Percentiles rank a stretch among this genome's conserved stretches.
These are phyloP conservation scores for Penicillium aurantiogriseum DNA, from an alignment of 2,329 filamentous ascomycete genomes.

Conservation along the genomic window DNA sequence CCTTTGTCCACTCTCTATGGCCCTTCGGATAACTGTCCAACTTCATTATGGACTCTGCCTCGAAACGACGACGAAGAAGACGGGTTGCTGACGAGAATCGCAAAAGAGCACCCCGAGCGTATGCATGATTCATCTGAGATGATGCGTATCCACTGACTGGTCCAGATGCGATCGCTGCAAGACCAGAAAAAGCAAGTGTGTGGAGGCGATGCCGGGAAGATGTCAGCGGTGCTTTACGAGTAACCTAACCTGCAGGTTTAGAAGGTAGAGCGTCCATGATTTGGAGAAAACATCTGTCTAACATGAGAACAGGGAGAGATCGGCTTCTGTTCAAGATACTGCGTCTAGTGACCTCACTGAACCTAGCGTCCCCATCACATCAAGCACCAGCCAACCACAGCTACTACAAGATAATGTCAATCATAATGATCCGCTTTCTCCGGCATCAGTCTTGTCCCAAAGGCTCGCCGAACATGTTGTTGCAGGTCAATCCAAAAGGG, in stretches of 20 bases:
- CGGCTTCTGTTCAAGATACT: not conserved
- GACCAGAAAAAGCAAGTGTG: slow-evolving; percentile 37
- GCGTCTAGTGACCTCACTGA: not conserved
- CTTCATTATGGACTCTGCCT: not conserved
- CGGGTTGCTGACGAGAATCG: slow-evolving; percentile 37
- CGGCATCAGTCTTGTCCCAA: slow-evolving; percentile 11
- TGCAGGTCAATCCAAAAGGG: slow-evolving; percentile 8
- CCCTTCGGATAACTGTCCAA: not conserved
- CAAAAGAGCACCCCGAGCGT: slow-evolving; percentile 36
- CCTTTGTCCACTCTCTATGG: not conserved
- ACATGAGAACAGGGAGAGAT: not conserved
- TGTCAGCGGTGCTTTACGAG: slow-evolving; percentile 29
- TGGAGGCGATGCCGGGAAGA: slow-evolving; percentile 25
- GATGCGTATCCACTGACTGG: not conserved
- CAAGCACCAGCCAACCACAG: not conserved
- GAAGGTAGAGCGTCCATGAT: slow-evolving; percentile 13
- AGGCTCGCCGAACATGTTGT: slow-evolving; percentile 15
- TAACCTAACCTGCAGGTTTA: slow-evolving; percentile 10
- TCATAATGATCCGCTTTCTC: slow-evolving; percentile 20
- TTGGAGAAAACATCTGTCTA: not conserved
- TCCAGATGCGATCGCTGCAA: slow-evolving; percentile 37
- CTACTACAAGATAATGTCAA: slow-evolving; percentile 12
- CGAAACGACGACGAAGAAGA: slow-evolving; percentile 17
- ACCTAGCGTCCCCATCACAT: not conserved
- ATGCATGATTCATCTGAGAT: slow-evolving; percentile 7